A percentile compares a stretch with the other conserved stretches of the same genome.
phyloP scores from a whole-genome alignment of 2,329 filamentous ascomycete species.

The Xylariaceae sp. region DNA sequence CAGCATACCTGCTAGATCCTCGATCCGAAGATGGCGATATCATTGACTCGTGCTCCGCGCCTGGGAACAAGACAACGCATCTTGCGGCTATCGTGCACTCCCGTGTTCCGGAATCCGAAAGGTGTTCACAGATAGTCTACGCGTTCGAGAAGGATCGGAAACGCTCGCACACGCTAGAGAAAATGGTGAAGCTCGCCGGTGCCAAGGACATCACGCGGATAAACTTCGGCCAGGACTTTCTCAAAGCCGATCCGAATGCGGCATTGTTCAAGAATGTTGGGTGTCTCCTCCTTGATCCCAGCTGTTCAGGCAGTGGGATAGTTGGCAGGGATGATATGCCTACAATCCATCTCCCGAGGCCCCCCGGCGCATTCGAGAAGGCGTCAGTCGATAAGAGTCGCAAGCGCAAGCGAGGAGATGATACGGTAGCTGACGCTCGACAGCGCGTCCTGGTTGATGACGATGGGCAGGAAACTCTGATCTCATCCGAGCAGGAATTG shows the following conservation, averaged over 20 bases:
- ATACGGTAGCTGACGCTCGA: constrained; percentile 35
- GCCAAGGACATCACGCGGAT: constrained; percentile 68
- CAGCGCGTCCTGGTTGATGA: constrained; percentile 54
- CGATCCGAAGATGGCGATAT: constrained; percentile 69
- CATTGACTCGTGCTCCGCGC: constrained; percentile 92
- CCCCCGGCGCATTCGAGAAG: constrained; percentile 42
- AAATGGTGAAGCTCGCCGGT: constrained; percentile 82
- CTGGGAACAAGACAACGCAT: constrained; percentile 97
- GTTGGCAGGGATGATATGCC: constrained; percentile 83
- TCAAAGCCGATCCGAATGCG: constrained; percentile 69
- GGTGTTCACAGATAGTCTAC: constrained; percentile 56
- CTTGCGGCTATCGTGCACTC: constrained; percentile 72
- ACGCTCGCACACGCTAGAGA: constrained; percentile 75
- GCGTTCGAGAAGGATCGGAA: constrained; percentile 78
- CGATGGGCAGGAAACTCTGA: constrained; percentile 55
- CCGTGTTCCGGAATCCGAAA: constrained; percentile 41
- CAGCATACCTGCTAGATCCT: constrained; percentile 82
- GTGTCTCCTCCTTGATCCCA: constrained; percentile 85
- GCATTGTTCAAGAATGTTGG: constrained; percentile 70
- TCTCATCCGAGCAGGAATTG: constrained; percentile 59
- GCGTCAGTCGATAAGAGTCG: constrained; percentile 27
- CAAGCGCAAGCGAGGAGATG: constrained; percentile 50
- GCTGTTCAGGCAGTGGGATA: constrained; percentile 94
- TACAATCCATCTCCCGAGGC: constrained; percentile 60
- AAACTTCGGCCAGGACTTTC: constrained; percentile 77